A percentile compares a stretch with the other conserved stretches of the same genome.
phyloP scores from a whole-genome alignment of 495 filamentous ascomycete genomes.

The Aspergillus sparsus region DNA sequence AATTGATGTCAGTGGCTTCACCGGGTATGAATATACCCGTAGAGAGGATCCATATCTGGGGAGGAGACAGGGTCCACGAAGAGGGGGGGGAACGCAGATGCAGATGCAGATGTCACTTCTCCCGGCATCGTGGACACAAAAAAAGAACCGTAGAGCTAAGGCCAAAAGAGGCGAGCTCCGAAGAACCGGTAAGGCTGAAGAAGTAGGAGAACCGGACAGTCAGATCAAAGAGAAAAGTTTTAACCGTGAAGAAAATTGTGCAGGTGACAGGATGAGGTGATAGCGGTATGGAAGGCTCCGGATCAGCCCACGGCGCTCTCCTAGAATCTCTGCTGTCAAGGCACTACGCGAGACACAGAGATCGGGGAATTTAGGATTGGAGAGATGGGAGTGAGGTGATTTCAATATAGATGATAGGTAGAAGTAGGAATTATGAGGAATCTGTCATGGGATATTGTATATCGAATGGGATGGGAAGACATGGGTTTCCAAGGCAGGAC shows the following conservation, averaged over 20 bases:
- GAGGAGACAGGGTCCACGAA: no score
- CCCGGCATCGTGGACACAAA: no score
- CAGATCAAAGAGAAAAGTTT: background rate
- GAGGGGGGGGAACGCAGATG: no score
- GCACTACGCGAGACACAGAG: background rate
- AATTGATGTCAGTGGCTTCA: no score
- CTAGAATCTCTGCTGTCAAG: background rate
- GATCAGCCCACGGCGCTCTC: slow-evolving; percentile 1
- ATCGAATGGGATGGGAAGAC: no score
- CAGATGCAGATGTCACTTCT: no score
- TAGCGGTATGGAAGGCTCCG: slow-evolving; percentile 1
- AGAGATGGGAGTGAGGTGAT: background rate
- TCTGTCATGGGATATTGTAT: background rate
- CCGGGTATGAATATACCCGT: no score
- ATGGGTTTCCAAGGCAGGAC: no score
- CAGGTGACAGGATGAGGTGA: slow-evolving; percentile 10
- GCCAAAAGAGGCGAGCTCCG: background rate
- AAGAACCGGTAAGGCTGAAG: slow-evolving; percentile 5
- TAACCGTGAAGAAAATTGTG: background rate
- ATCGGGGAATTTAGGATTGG: background rate
- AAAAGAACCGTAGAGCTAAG: no score
- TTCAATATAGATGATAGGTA: background rate
- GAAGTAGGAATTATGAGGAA: background rate
- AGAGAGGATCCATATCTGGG: no score
- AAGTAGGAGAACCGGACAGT: background rate